Evolutionary conservation across 1,139 yeast genomes (phyloP).

Genomic region (Zygosaccharomyces sapae): DNA sequence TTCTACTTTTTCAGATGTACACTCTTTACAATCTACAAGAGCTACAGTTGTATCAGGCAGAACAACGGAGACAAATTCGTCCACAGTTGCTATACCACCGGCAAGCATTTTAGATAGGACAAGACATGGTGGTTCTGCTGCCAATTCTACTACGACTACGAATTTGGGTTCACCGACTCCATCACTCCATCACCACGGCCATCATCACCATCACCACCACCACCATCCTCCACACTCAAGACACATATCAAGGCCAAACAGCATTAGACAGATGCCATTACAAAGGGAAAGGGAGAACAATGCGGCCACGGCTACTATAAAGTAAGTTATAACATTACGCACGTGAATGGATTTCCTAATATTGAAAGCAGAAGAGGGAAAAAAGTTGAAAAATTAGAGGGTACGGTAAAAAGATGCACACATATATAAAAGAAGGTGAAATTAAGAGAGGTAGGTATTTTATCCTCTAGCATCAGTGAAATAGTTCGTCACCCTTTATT

Average conservation of each 20-base stretch:
- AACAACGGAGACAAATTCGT: slow-evolving; percentile 55
- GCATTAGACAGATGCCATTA: slow-evolving; percentile 27
- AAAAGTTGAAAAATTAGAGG: neutral
- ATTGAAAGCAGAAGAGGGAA: neutral
- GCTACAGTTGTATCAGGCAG: slow-evolving; percentile 43
- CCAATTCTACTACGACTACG: slow-evolving; percentile 10
- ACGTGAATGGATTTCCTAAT: neutral
- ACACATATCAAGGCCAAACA: slow-evolving; percentile 19
- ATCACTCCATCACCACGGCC: slow-evolving; percentile 9
- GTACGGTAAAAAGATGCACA: neutral
- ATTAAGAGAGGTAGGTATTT: neutral
- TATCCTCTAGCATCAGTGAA: too few relatives aligned
- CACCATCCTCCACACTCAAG: slow-evolving; percentile 8
- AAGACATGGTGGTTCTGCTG: slow-evolving; percentile 17
- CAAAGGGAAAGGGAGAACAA: slow-evolving; percentile 13
- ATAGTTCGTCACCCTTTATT: neutral
- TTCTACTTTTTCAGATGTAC: slow-evolving; percentile 37
- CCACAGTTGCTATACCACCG: slow-evolving; percentile 61
- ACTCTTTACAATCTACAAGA: slow-evolving; percentile 40
- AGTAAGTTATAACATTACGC: slow-evolving; percentile 10
- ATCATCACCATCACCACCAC: slow-evolving; percentile 14
- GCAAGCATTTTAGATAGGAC: slow-evolving; percentile 57
- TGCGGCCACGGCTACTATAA: slow-evolving; percentile 17
- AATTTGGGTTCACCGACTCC: slow-evolving; percentile 3
- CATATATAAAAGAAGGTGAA: neutral